These are phyloP conservation scores for Protea cynaroides DNA, from an alignment of 164 flowering plant genomes.

Conservation along the genomic window DNA sequence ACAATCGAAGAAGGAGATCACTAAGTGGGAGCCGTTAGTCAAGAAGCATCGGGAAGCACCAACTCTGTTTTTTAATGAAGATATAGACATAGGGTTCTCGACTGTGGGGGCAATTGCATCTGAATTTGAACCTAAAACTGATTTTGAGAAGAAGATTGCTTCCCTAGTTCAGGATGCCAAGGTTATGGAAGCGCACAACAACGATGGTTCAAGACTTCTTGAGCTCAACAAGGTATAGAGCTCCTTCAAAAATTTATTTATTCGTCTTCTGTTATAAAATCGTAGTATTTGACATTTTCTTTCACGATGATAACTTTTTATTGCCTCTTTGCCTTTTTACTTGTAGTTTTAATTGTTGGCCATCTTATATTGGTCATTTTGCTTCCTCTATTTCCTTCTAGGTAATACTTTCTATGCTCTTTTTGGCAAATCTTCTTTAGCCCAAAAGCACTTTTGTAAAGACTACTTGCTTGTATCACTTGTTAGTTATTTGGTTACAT, in stretches of 20 bases:
- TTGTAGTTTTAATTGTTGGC: no score
- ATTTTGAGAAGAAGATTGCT: slow-evolving; percentile 78
- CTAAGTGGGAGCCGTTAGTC: slow-evolving; percentile 70
- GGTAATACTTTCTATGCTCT: no score
- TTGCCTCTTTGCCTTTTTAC: no score
- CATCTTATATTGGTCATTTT: no score
- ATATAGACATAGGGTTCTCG: slow-evolving; percentile 45
- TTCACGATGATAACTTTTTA: no score
- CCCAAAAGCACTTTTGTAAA: not conserved
- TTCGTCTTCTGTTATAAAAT: not conserved
- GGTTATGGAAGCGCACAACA: slow-evolving; percentile 63
- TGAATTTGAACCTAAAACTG: slow-evolving; percentile 75
- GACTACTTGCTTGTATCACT: not conserved
- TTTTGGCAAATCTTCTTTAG: no score
- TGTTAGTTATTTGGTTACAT: no score
- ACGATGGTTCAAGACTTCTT: slow-evolving; percentile 83
- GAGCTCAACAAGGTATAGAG: slow-evolving; percentile 73
- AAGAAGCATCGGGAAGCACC: slow-evolving; percentile 83
- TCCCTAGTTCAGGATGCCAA: slow-evolving; percentile 47
- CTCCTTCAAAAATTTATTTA: not conserved
- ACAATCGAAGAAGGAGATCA: slow-evolving; percentile 51
- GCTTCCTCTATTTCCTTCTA: no score
- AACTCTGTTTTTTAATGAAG: slow-evolving; percentile 57
- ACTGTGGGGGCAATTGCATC: slow-evolving; percentile 92
- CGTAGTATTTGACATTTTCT: not conserved